Evolutionary conservation across 78 protist species (phyloP), one percentile per base, ranked within the genome.

Genomic region (Monosiga brevicollis): DNA sequence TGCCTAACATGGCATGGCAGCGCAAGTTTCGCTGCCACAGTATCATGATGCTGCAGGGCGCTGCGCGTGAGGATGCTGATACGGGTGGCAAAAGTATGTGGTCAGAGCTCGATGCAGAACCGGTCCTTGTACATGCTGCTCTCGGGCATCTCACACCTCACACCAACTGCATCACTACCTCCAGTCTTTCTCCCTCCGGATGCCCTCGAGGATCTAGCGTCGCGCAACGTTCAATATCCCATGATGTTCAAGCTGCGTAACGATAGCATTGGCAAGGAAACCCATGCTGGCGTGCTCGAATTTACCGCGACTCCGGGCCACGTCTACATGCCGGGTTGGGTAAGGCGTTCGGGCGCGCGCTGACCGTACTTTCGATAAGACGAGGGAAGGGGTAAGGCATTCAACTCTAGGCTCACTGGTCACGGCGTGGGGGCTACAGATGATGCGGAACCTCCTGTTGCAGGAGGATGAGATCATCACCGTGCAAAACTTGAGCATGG

Each of bases 281-380:
- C 93, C 37, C 93, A 90, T 79, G 76, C 88, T 35, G 95, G 95
- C 80, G 93, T 93, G 62, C 85, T 90, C 43, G 95, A 93, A 42
- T 93, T 93, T 76, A 89, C 36, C 34, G 95, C 95, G 10, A 91
- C 90, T 29, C 93, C 88, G 37, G 95, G 95, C 77, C 74, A 82
- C 43, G 87, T 86, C 37, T 85, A 90, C 76, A 25, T 93, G 79
- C 95, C 95, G 0, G 25, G 43, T 38, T 93, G 95, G 95, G 78
- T 87, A 38, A 37, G 83, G 6, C 42, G 29, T 2, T 1, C 6
- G 41, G 39, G 15, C 35, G 38, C 38, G 34, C 36, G 11, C 71
- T 22, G 71, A 23, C 34, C 11, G 34, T 22, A 55, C 22, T 11
- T 55, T 55, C 22, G 71, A 55, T 23, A 22, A 23, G 71, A 55